Base-by-base conservation (phyloP, 768 basidiomycete species). In the Lactifluus pinguis region DNA sequence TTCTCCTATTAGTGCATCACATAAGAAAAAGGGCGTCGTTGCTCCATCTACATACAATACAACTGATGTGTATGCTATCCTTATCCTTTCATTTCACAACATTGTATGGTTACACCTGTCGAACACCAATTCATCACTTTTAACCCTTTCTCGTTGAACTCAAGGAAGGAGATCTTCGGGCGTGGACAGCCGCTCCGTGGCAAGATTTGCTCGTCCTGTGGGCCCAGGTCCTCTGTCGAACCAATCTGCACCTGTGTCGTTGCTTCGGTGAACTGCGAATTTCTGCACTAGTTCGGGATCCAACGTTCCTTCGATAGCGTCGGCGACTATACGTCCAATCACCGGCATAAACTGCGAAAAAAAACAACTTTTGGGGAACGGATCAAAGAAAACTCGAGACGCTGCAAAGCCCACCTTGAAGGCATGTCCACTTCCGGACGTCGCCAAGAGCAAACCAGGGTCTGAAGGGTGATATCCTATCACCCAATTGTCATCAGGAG, bases 381-480 rank as follows among this genome's bases (percentile, higher is more conserved):
- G 48, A 49, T 9, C 21, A 39, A 30, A 41, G 11, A 25, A 15
- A 19, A 48, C 14, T 13, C 2, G 10, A 7, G 44, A 49, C 14
- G 38, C 6, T 5, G 36, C 34, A 10, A 36, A 10, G 19, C 36
- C 47, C 53, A 84, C 89, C 80, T 95, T 94, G 78, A 83, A 94
- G 0, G 83, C 91, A 72, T 95, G 91, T 0, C 94, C 94, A 65
- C 85, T 91, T 7, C 88, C 95, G 17, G 83, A 90, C 0, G 95
- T 95, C 1, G 93, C 95, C 32, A 98, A 71, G 55, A 94, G 71
- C 11, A 98, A 69, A 6, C 80, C 80, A 29, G 75, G 72, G 65
- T 85, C 79, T 14, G 71, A 70, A 0, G 84, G 83, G 65, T 87
- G 82, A 61, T 74, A 81, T 29, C 93, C 90, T 65, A 98, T 91